phyloP scores from a whole-genome alignment of 1,284 basidiomycete species.

The Termitomyces sp. region DNA sequence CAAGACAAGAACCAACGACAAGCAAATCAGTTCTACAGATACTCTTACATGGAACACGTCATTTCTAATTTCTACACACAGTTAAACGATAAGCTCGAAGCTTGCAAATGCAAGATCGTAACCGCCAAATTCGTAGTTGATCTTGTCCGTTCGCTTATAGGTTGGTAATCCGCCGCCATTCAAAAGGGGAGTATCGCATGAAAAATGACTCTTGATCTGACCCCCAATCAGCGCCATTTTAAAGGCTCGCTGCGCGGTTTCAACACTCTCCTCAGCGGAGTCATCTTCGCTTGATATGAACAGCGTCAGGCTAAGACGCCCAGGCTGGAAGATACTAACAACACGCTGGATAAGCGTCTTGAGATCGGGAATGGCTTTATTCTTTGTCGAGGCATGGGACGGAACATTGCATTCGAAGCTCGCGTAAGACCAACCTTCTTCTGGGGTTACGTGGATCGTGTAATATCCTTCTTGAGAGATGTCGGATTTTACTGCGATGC shows the following conservation, averaged over 20 bases:
- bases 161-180: conserved; percentile 3
- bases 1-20: neutral
- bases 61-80: neutral
- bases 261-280: conserved; percentile 47
- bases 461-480: conserved; percentile 81
- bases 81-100: conserved; percentile 52
- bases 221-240: conserved; percentile 48
- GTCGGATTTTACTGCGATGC: neutral
- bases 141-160: conserved; percentile 87
- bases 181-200: neutral
- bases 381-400: conserved; percentile 28
- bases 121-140: conserved; percentile 96
- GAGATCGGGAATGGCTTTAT: conserved; percentile 60
- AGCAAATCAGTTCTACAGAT: neutral
- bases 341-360: conserved; percentile 82
- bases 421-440: conserved; percentile 96
- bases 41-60: conserved; percentile 3
- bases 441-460: conserved; percentile 98
- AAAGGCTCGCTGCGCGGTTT: conserved; percentile 67
- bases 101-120: conserved; percentile 94
- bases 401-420: conserved; percentile 99
- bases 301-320: conserved; percentile 82
- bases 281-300: conserved; percentile 77
- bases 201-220: neutral
- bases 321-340: conserved; percentile 90